Evolutionary conservation across 257 asterid species (phyloP).

Genomic region (Petunia secreta): DNA sequence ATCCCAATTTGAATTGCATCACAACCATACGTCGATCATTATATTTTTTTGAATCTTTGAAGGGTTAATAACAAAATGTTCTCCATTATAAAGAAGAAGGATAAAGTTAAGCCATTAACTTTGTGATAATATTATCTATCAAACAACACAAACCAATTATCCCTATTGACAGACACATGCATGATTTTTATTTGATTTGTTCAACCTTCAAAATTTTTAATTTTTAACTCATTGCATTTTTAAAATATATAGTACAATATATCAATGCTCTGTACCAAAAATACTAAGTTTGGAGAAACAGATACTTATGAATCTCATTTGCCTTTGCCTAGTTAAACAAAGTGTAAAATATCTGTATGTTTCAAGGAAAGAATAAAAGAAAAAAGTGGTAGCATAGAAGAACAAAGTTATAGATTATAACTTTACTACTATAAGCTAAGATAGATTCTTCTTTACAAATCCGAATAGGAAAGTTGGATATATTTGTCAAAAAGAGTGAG

Average conservation of each 20-base stretch:
- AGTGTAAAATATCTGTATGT: neutral
- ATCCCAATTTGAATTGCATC: neutral
- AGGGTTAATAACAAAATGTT: constrained; percentile 40
- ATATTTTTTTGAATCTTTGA: constrained; percentile 11
- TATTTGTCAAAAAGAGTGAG: constrained; percentile 39
- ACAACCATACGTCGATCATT: neutral
- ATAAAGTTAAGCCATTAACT: neutral
- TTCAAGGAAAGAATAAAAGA: neutral
- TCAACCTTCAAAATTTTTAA: too few species aligned
- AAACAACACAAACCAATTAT: constrained; percentile 35
- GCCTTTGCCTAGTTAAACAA: constrained; percentile 15
- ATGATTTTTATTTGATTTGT: too few species aligned
- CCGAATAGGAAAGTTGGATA: constrained; percentile 43
- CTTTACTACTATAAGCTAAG: constrained; percentile 22
- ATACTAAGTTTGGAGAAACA: too few species aligned
- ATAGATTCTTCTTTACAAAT: constrained; percentile 39
- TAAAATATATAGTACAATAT: too few species aligned
- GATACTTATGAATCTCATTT: too few species aligned
- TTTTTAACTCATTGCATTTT: too few species aligned
- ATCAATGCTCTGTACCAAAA: too few species aligned
- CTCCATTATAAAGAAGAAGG: constrained; percentile 31
- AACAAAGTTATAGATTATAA: neutral
- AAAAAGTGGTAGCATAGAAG: constrained; percentile 12
- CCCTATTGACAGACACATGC: neutral
- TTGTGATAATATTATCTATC: constrained; percentile 31